Evolutionary conservation across 179 eudicot genomes (phyloP).

Genomic region (Spinacia oleracea): DNA sequence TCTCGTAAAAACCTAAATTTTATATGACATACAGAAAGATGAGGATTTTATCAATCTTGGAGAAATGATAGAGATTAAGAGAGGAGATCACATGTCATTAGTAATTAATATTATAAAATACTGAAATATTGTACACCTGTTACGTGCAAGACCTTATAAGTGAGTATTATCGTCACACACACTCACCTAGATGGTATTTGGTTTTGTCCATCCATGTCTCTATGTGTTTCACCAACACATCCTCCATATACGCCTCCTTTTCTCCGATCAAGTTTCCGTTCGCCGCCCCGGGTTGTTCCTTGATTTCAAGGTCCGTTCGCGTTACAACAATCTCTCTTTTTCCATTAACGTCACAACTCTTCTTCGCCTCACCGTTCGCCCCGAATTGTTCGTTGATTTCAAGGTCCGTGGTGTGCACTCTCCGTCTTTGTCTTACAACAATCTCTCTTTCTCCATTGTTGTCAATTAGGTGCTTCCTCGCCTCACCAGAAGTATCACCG

Average conservation of each 20-base stretch:
- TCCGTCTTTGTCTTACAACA: slow-evolving; percentile 72
- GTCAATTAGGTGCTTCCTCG: slow-evolving; percentile 19
- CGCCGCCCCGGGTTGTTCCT: slow-evolving; percentile 93
- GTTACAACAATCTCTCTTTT: slow-evolving; percentile 65
- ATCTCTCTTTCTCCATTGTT: slow-evolving; percentile 42
- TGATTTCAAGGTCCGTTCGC: slow-evolving; percentile 63
- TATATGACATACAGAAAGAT: too few species aligned
- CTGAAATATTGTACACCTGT: too few species aligned
- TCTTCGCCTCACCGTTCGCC: slow-evolving; percentile 36
- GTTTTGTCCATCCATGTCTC: slow-evolving; percentile 68
- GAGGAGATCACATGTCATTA: too few species aligned
- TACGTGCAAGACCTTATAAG: too few species aligned
- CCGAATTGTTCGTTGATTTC: slow-evolving; percentile 85
- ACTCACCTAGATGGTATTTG: slow-evolving; percentile 78
- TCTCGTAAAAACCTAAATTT: too few species aligned
- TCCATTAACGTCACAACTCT: slow-evolving; percentile 15
- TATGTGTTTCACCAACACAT: slow-evolving; percentile 67
- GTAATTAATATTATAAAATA: too few species aligned
- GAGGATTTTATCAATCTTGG: too few species aligned
- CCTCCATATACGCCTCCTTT: slow-evolving; percentile 87
- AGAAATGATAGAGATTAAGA: too few species aligned
- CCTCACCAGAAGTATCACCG: slow-evolving; percentile 4
- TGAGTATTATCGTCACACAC: slow-evolving; percentile 6
- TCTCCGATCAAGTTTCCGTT: slow-evolving; percentile 76
- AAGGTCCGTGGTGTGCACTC: slow-evolving; percentile 63